A percentile compares a stretch with the other conserved stretches of the same genome.
phyloP scores from a whole-genome alignment of 768 basidiomycete genomes.

The Collybiopsis confluens region DNA sequence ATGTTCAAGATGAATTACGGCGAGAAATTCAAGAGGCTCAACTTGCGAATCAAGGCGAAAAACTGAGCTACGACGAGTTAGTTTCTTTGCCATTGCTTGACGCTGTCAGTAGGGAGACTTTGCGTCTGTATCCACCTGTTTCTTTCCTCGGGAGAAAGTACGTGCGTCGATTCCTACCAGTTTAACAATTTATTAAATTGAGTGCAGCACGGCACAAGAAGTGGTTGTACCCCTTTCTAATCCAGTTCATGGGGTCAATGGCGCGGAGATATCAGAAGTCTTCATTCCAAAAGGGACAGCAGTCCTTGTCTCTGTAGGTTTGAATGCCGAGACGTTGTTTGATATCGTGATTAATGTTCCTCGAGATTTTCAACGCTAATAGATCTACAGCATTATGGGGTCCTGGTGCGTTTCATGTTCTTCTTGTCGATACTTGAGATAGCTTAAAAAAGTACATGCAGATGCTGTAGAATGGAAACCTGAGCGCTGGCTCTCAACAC shows the following conservation, averaged over 20 bases:
- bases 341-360: not conserved
- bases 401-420: not conserved
- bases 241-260: conserved; percentile 28
- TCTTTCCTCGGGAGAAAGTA: too few relatives aligned
- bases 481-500: conserved; percentile 36
- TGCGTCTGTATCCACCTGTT: conserved; percentile 24
- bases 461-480: conserved; percentile 44
- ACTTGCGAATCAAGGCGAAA: conserved; percentile 13
- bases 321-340: too few relatives aligned
- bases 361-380: conserved; percentile 29
- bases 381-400: conserved; percentile 36
- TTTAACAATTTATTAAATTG: too few relatives aligned
- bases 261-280: conserved; percentile 16
- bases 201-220: conserved; percentile 19
- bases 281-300: conserved; percentile 24
- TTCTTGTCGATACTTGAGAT: too few relatives aligned
- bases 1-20: conserved; percentile 34
- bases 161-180: too few relatives aligned
- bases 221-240: conserved; percentile 31
- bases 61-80: conserved; percentile 33
- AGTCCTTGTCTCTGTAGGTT: conserved; percentile 15
- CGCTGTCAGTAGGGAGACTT: conserved; percentile 34
- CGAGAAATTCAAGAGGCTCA: conserved; percentile 27
- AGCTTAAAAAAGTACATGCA: not conserved
- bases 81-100: conserved; percentile 32